These are phyloP conservation scores for Cucurbita argyrosperma DNA, from an alignment of 306 rosid genomes.

Conservation along the genomic window DNA sequence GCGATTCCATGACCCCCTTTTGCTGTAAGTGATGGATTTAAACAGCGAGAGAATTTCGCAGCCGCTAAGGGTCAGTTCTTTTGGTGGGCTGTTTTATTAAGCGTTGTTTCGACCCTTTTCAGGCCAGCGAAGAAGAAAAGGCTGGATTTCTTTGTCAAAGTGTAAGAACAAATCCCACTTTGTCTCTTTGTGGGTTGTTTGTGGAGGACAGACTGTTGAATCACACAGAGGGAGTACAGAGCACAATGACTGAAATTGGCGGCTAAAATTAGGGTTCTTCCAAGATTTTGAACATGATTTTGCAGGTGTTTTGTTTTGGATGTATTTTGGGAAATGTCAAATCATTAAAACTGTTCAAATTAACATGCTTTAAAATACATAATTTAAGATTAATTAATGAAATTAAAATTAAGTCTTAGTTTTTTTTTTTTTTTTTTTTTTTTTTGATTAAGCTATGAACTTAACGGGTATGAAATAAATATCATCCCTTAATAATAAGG, in stretches of 20 bases:
- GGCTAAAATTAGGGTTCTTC: not conserved
- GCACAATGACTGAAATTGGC: not conserved
- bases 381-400: too few species aligned
- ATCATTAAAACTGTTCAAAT: not conserved
- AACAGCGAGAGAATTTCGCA: not conserved
- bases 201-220: not conserved
- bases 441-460: too few species aligned
- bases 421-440: too few species aligned
- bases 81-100: slow-evolving; percentile 1
- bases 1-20: slow-evolving; percentile 30
- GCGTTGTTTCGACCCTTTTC: not conserved
- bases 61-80: not conserved
- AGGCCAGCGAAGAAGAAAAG: not conserved
- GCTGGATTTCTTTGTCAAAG: not conserved
- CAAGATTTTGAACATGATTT: not conserved
- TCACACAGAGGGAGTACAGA: not conserved
- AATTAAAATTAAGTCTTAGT: too few species aligned
- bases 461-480: too few species aligned
- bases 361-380: not conserved
- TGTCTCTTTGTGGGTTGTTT: not conserved
- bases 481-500: too few species aligned
- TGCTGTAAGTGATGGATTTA: slow-evolving; percentile 23
- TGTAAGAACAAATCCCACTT: not conserved
- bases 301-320: not conserved
- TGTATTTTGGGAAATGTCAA: not conserved